phyloP scores from a whole-genome alignment of 1,284 basidiomycete genomes.

The Cryptococcus sp. region DNA sequence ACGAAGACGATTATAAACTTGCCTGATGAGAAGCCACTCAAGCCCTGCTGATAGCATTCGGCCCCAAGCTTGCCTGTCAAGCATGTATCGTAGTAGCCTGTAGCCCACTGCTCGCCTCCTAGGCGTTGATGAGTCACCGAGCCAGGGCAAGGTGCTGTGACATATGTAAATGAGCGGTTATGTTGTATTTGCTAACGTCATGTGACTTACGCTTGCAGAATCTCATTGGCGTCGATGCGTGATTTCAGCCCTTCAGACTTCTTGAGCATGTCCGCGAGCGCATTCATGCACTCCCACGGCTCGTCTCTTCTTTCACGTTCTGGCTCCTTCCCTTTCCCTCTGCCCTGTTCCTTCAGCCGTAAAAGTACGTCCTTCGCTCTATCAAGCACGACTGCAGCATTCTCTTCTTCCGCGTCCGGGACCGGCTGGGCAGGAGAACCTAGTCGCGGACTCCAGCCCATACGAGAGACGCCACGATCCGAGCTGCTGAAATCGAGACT shows the following conservation, averaged over 20 bases:
- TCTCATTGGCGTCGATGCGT: slow-evolving; percentile 68
- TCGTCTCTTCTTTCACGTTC: slow-evolving; percentile 28
- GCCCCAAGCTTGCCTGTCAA: slow-evolving; percentile 62
- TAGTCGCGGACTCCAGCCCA: slow-evolving; percentile 1
- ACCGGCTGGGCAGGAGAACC: background rate
- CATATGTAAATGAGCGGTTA: slow-evolving; percentile 3
- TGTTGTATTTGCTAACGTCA: background rate
- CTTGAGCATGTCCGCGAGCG: slow-evolving; percentile 70
- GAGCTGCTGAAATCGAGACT: slow-evolving; percentile 9
- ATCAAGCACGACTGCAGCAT: slow-evolving; percentile 27
- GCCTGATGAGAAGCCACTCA: slow-evolving; percentile 90
- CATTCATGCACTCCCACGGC: slow-evolving; percentile 58
- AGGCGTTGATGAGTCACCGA: slow-evolving; percentile 73
- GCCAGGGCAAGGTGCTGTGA: slow-evolving; percentile 69
- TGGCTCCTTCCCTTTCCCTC: slow-evolving; percentile 22
- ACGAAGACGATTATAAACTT: slow-evolving; percentile 27
- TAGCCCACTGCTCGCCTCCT: slow-evolving; percentile 81
- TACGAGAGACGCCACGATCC: background rate
- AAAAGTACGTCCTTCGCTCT: slow-evolving; percentile 19
- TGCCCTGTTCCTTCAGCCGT: slow-evolving; percentile 18
- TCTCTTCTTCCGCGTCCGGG: slow-evolving; percentile 25
- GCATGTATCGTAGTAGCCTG: slow-evolving; percentile 75
- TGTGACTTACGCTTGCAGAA: slow-evolving; percentile 66
- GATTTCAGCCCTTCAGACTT: slow-evolving; percentile 73
- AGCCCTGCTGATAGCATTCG: slow-evolving; percentile 56